A percentile compares a stretch with the other conserved stretches of the same genome.
Evolutionary conservation across 495 filamentous ascomycete species (phyloP).

Genomic region (Astrocystis sublimbata): DNA sequence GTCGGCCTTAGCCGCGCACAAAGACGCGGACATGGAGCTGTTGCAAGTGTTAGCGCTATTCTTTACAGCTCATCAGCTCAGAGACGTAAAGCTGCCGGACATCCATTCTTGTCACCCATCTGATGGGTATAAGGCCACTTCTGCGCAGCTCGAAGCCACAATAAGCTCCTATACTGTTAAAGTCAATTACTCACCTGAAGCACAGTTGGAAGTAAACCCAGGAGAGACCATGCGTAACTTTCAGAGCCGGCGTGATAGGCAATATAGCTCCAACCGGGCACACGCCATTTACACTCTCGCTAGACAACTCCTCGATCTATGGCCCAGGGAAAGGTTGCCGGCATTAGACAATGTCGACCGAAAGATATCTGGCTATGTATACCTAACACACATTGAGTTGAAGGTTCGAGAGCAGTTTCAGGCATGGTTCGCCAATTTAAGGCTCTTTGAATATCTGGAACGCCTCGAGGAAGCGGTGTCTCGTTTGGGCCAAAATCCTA

Average conservation of each 20-base stretch:
- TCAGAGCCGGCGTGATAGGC: not conserved
- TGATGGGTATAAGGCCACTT: conserved; percentile 3
- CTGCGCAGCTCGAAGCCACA: not conserved
- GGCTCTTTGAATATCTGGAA: not conserved
- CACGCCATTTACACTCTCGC: not conserved
- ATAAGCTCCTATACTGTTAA: not conserved
- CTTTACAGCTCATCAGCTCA: conserved; percentile 29
- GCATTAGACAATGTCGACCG: not conserved
- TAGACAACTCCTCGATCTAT: not conserved
- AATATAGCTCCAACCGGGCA: not conserved
- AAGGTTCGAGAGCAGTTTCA: not conserved
- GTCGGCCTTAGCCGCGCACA: conserved; percentile 33
- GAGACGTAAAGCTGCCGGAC: not conserved
- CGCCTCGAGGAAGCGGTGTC: not conserved
- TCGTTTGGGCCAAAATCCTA: not conserved
- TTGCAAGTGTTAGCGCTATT: conserved; percentile 44
- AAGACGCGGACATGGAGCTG: conserved; percentile 30
- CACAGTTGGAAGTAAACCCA: not conserved
- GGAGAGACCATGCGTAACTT: not conserved
- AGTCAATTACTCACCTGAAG: not conserved
- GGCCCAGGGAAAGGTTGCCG: conserved; percentile 5
- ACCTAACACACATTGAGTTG: not conserved
- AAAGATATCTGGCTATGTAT: not conserved
- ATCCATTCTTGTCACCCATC: not conserved
- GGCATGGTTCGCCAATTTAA: conserved; percentile 4